Evolutionary conservation across 1,284 basidiomycete species (phyloP).

Genomic region (Cystobasidium pallidum): DNA sequence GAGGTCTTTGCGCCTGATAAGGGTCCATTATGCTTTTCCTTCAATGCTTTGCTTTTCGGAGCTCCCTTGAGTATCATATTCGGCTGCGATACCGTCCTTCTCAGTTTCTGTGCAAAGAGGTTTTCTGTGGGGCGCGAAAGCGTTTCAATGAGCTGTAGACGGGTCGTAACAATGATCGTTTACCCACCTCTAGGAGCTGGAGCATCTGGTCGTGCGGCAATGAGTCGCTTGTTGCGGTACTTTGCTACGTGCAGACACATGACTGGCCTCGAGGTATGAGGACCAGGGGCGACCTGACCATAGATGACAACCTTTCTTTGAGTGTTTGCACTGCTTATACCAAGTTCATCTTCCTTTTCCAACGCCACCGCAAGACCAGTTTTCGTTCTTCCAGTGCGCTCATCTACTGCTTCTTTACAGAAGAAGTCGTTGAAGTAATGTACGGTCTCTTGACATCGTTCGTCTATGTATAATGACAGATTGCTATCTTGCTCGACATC

Average conservation of each 20-base stretch:
- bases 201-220: slow-evolving; percentile 34
- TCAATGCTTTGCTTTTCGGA: slow-evolving; percentile 18
- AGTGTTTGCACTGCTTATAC: slow-evolving; percentile 24
- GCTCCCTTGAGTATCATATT: slow-evolving; percentile 21
- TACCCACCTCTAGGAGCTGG: slow-evolving; percentile 41
- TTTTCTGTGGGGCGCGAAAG: slow-evolving; percentile 19
- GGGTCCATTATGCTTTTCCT: neutral
- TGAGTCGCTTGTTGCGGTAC: slow-evolving; percentile 18
- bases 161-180: neutral
- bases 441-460: slow-evolving; percentile 31
- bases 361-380: slow-evolving; percentile 24
- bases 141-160: neutral
- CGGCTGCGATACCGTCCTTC: slow-evolving; percentile 38
- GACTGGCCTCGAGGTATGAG: slow-evolving; percentile 7
- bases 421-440: slow-evolving; percentile 38
- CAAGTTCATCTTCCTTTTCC: slow-evolving; percentile 13
- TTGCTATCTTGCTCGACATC: slow-evolving; percentile 17
- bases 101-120: slow-evolving; percentile 41
- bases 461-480: slow-evolving; percentile 31
- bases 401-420: slow-evolving; percentile 30
- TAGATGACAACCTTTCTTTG: slow-evolving; percentile 30
- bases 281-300: slow-evolving; percentile 18
- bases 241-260: slow-evolving; percentile 35
- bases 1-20: neutral
- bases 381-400: slow-evolving; percentile 4